Base-by-base conservation (phyloP, 805 yeast species). In the Maudiozyma pseudohumilis region DNA sequence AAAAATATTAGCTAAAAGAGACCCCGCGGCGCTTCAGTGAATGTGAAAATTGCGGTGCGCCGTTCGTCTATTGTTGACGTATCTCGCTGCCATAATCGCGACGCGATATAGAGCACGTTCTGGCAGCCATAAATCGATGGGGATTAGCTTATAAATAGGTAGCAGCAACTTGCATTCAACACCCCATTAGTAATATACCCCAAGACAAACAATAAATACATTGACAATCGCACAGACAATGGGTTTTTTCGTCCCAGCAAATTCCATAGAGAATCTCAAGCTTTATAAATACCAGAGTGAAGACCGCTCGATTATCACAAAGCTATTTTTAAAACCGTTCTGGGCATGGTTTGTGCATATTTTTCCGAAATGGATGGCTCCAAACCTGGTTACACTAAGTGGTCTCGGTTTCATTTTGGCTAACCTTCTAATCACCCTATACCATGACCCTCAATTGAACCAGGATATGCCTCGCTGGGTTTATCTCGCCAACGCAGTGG, bases 331-430 rank as follows among this genome's bases (percentile, higher is more conserved):
- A 49, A 86, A 84, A 53, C 85, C 80, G 40, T 88, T 86, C 66
- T 88, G 96, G 89, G 58, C 65, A 34, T 59, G 66, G 43, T 80
- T 86, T 53, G 88, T 77, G 20, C 57, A 65, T 35, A 63, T 85
- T 23, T 85, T 87, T 63, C 97, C 97, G 4, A 42, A 69, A 46
- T 77, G 77, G 71, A 75, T 89, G 80, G 96, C 96, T 3, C 98
- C 98, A 6, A 89, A 89, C 56, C 75, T 83, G 53, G 80, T 88
- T 40, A 88, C 97, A 1, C 62, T 88, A 18, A 62, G 74, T n/a
- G 97, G 97, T 0, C 69, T 89, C 42, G 55, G 70, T 22, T 89
- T 87, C 56, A 74, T 88, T 22, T 47, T 83, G 16, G 52, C 71
- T 31, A 81, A 86, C 50, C 64, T 83, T 40, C 36, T 69, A 5